Percentiles rank a stretch among this genome's conserved stretches.
Conservation (phyloP, 306 rosid species). For the Lablab purpureus region DNA sequence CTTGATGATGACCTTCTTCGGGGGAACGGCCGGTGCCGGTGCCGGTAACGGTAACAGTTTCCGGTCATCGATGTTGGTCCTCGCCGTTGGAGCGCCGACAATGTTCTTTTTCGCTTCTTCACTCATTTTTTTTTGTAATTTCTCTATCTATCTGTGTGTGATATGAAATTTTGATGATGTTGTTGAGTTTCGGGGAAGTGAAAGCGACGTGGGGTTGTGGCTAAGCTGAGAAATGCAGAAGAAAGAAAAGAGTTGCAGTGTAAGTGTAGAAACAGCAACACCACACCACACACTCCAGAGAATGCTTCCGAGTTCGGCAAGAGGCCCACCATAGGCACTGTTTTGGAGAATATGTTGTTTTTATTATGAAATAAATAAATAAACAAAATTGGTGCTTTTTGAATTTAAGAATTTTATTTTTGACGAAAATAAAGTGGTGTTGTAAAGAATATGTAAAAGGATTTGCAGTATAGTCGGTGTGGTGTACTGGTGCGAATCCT, state of each 20-base stretch:
- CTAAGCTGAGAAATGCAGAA: slow-evolving; percentile 2
- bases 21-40: slow-evolving; percentile 43
- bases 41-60: slow-evolving; percentile 48
- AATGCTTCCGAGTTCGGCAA: background rate
- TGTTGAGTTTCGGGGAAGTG: background rate
- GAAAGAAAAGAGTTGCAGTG: background rate
- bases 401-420: background rate
- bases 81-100: slow-evolving; percentile 58
- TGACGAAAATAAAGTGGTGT: background rate
- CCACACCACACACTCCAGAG: slow-evolving; percentile 4
- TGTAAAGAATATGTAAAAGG: background rate
- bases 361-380: background rate
- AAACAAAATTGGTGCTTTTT: background rate
- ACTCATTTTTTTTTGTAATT: slow-evolving; percentile 51
- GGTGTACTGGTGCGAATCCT: background rate
- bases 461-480: too few relatives aligned
- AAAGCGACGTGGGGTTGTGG: slow-evolving; percentile 13
- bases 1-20: slow-evolving; percentile 76
- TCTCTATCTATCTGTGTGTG: background rate
- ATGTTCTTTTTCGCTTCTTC: slow-evolving; percentile 67
- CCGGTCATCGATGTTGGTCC: slow-evolving; percentile 61
- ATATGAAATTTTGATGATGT: background rate
- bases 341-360: background rate
- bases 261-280: background rate
- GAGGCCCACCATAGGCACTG: background rate